phyloP scores from a whole-genome alignment of 192 early-diverging fungal genomes.

The Spizellomyces sp. region DNA sequence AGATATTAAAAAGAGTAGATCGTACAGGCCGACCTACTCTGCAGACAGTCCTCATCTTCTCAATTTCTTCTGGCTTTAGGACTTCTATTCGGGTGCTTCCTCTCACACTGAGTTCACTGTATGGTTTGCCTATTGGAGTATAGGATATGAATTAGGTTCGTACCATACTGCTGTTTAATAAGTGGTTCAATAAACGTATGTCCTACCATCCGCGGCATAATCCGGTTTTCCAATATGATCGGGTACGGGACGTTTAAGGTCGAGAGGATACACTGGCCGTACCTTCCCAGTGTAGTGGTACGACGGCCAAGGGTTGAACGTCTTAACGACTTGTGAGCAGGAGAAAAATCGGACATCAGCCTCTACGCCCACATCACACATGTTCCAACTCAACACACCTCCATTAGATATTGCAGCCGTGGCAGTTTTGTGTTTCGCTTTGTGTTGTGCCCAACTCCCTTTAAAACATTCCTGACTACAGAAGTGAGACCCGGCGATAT shows the following conservation, averaged over 20 bases:
- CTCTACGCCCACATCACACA: background rate
- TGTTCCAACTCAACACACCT: background rate
- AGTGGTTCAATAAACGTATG: conserved; percentile 10
- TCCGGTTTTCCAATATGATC: conserved; percentile 44
- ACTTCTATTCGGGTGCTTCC: conserved; percentile 70
- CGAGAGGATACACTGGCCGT: conserved; percentile 54
- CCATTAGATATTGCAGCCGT: conserved; percentile 11
- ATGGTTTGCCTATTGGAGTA: conserved; percentile 60
- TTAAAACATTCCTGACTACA: conserved; percentile 54
- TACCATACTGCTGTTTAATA: conserved; percentile 8
- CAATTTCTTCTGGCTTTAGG: conserved; percentile 72
- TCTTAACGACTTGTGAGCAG: conserved; percentile 14
- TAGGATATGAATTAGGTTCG: conserved; percentile 4
- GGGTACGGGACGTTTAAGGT: conserved; percentile 43
- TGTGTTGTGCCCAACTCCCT: conserved; percentile 49
- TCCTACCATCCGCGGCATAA: conserved; percentile 39
- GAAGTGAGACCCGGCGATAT: conserved; percentile 36
- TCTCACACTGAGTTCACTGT: conserved; percentile 72
- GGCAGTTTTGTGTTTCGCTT: conserved; percentile 39
- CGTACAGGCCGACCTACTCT: conserved; percentile 45
- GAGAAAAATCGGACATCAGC: background rate
- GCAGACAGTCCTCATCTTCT: conserved; percentile 79
- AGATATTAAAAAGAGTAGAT: background rate
- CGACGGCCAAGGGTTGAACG: conserved; percentile 50
- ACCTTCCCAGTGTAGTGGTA: conserved; percentile 50